Evolutionary conservation across 2,329 filamentous ascomycete genomes (phyloP), one percentile per base, ranked within the genome.

Genomic region (Zasmidium cellare): DNA sequence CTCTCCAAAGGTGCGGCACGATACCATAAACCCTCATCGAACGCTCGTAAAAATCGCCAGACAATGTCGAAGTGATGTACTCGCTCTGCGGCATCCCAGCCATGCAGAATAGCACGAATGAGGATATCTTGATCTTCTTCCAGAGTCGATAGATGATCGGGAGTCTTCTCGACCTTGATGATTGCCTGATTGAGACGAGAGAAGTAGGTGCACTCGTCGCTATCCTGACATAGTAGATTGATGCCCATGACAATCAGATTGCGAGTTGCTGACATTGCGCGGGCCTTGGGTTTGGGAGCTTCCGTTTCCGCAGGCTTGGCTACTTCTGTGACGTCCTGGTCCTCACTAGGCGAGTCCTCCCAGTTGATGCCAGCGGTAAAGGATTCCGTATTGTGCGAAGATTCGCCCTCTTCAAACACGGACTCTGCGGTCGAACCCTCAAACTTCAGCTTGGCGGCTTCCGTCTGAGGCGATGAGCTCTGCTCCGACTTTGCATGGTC

Each of bases 21-120:
- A 35, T 63, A 62, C 63, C 63, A 65, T 18, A 65, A 50, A 6
- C 63, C 63, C 41, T 65, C 63, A 35, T 65, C 63, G 41, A 62
- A 59, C 9, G 63, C 63, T 19, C 63, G 56, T 18, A 65, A 52
- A 28, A 64, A 64, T 5, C 63, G 59, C 63, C 63, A 65, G 22
- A 59, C 63, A 31, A 65, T 64, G 56, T 65, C 63, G 45, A 65
- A 64, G 45, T 65, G 63, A 41, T 65, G 63, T 12, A 65, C 51
- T 20, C 61, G 56, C 46, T 64, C 63, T 2, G 63, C 59, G 11
- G 61, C 61, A 25, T 65, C 63, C 63, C 63, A 64, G 45, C 63
- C 63, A 11, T 49, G 38, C 2, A 60, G 35, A 18, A 65, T 63
- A 12, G 63, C 59, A 12, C 63, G 58, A 24, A 60, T 60, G 18